These are phyloP conservation scores for Castanea sativa DNA, from an alignment of 306 rosid species.

Conservation along the genomic window DNA sequence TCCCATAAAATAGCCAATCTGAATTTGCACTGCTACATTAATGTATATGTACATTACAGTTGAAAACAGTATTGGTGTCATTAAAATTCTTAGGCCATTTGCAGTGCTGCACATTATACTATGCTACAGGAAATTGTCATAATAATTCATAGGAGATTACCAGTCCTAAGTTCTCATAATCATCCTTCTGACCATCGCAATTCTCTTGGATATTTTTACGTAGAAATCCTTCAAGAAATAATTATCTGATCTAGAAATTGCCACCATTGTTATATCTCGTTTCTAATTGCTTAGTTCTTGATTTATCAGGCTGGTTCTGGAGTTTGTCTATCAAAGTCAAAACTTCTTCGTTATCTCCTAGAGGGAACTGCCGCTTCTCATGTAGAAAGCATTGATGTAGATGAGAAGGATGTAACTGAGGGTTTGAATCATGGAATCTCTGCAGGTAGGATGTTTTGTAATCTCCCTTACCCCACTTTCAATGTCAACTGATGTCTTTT, in stretches of 20 bases:
- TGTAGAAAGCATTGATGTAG: constrained; percentile 38
- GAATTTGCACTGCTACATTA: background rate
- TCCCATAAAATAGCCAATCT: background rate
- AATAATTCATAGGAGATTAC: background rate
- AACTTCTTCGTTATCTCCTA: constrained; percentile 51
- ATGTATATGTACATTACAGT: background rate
- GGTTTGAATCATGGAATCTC: constrained; percentile 24
- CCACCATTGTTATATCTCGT: background rate
- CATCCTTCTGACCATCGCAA: background rate
- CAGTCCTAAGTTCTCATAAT: too few relatives aligned
- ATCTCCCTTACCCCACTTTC: background rate
- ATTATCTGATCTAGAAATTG: background rate
- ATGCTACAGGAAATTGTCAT: background rate
- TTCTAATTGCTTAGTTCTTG: constrained; percentile 15
- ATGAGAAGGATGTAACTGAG: constrained; percentile 45
- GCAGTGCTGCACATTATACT: background rate
- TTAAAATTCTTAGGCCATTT: too few relatives aligned
- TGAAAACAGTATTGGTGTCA: background rate
- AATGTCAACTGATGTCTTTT: constrained; percentile 7
- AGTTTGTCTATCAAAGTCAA: constrained; percentile 54
- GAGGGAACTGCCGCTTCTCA: constrained; percentile 76
- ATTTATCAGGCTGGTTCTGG: constrained; percentile 60
- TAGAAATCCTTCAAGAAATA: background rate
- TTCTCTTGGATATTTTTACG: background rate
- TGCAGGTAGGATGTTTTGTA: constrained; percentile 38